Evolutionary conservation across 768 basidiomycete genomes (phyloP), one percentile per base, ranked within the genome.

Genomic region (Rhodocollybia butyracea): DNA sequence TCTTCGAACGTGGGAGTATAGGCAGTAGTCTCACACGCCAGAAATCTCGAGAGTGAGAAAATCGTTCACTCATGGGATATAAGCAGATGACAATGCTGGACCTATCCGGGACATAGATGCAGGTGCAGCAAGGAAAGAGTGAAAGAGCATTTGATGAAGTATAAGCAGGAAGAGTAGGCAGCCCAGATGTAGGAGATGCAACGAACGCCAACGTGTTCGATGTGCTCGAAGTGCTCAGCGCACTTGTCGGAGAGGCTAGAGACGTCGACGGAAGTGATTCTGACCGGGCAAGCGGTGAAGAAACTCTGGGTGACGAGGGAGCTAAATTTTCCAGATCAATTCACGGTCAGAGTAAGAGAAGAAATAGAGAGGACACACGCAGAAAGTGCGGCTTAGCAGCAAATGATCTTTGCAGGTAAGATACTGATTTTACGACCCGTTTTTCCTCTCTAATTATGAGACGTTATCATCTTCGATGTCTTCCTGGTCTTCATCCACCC

Each of bases 261-360:
- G 48, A 50, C 3, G 24, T 50, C 5, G 32, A 34, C 5, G 80
- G 71, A 24, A 87, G 76, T 10, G 77, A 62, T 41, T 80, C 70
- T 2, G 77, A 79, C 13, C 83, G 81, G 6, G 79, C 66, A 38
- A 84, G 65, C 17, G 81, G 75, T 5, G 81, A 77, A 3, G 75
- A 65, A 13, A 70, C 60, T 46, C 68, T 69, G 46, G 73, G 68
- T n/a, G 72, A 69, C 21, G 69, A 60, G n/a, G n/a, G n/a, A n/a
- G n/a, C n/a, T 26, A 73, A 65, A 21, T 60, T 70, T 42, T 36
- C 5, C 24, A 52, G 34, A 7, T 24, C 21, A 34, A 12, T 34
- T 29, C 24, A 22, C 26, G 2, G 4, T 13, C 2, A 29, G 17
- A 41, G 7, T 13, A 34, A 40, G 12, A 46, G 13, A 39, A 36